phyloP scores from a whole-genome alignment of 257 asterid species.

The Anisodus tanguticus region DNA sequence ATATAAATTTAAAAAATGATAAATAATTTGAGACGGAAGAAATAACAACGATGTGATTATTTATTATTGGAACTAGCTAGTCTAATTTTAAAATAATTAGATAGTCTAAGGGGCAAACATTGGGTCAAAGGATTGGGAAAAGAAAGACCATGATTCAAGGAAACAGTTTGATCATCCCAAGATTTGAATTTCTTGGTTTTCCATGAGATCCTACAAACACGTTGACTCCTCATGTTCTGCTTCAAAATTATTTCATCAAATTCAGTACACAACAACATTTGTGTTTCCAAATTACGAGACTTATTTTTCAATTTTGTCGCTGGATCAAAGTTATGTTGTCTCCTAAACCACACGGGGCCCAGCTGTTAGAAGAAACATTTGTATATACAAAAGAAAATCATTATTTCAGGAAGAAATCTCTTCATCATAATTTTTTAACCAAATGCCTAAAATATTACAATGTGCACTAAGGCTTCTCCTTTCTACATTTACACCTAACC shows the following conservation, averaged over 20 bases:
- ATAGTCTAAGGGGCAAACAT: not conserved
- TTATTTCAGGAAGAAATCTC: not conserved
- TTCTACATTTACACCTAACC: too few relatives aligned
- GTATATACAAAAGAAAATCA: not conserved
- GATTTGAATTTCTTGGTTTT: not conserved
- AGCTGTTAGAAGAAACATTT: slow-evolving; percentile 19
- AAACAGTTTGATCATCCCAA: slow-evolving; percentile 1
- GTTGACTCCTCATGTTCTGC: not conserved
- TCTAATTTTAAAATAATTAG: too few relatives aligned
- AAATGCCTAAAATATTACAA: not conserved
- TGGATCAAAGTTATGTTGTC: not conserved
- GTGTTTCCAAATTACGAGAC: not conserved
- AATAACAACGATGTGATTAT: too few relatives aligned
- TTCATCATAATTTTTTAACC: not conserved
- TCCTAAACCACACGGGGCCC: not conserved
- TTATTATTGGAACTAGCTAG: too few relatives aligned
- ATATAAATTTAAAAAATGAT: too few relatives aligned
- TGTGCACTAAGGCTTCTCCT: too few relatives aligned
- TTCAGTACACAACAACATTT: slow-evolving; percentile 5
- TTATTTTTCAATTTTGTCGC: not conserved
- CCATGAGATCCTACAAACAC: slow-evolving; percentile 21
- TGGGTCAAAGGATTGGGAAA: slow-evolving; percentile 19
- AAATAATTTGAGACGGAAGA: too few relatives aligned
- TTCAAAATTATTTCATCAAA: not conserved
- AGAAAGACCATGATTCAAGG: not conserved